These are phyloP conservation scores for Plasmopara viticola DNA, from an alignment of 352 stramenopile genomes.

Conservation along the genomic window DNA sequence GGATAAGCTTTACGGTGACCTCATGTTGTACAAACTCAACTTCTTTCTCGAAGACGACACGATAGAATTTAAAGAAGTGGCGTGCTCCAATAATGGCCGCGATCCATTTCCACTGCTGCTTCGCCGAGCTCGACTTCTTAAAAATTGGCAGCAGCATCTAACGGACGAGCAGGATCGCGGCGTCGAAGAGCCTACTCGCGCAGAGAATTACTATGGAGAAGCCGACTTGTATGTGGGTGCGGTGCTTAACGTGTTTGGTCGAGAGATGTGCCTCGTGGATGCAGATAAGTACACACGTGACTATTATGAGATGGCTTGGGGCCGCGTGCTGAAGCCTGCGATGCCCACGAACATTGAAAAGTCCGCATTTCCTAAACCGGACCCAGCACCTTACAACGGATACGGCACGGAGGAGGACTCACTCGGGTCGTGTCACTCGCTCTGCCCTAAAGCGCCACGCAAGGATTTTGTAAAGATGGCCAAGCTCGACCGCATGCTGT, in stretches of 20 bases:
- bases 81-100: constrained; percentile 70
- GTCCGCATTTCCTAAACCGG: constrained; percentile 45
- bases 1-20: constrained; percentile 71
- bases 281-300: constrained; percentile 68
- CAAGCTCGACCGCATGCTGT: constrained; percentile 66
- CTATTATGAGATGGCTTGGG: constrained; percentile 73
- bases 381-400: constrained; percentile 61
- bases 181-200: constrained; percentile 59
- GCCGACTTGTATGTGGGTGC: constrained; percentile 58
- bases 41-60: constrained; percentile 88
- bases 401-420: constrained; percentile 77
- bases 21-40: constrained; percentile 73
- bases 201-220: constrained; percentile 68
- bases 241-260: constrained; percentile 62
- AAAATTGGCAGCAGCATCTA: constrained; percentile 59
- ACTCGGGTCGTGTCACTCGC: constrained; percentile 49
- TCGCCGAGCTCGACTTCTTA: constrained; percentile 52
- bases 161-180: constrained; percentile 66
- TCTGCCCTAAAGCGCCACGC: constrained; percentile 63
- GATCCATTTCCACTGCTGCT: constrained; percentile 78
- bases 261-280: constrained; percentile 66
- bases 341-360: constrained; percentile 41
- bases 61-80: constrained; percentile 84
- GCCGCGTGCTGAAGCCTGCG: constrained; percentile 32
- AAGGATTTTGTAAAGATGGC: constrained; percentile 82